Evolutionary conservation across 768 basidiomycete species (phyloP), one percentile per base, ranked within the genome.

Genomic region (Boletus rubescentipes): DNA sequence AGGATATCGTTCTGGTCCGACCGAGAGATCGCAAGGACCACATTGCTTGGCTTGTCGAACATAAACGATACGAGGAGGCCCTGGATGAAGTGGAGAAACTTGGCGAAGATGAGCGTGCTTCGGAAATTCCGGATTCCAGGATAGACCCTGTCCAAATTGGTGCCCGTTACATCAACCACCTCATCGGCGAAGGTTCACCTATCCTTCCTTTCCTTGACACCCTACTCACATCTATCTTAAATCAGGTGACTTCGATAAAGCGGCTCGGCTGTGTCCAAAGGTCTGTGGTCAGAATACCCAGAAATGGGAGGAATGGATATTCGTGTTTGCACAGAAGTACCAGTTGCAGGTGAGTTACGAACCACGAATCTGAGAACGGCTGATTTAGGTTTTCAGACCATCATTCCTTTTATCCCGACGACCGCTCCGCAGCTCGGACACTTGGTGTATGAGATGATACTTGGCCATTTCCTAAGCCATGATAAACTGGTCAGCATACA

Each of bases 221-320:
- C 31, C 18, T 42, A 34, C 39, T 21, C 29, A 57, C 47, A 15
- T 26, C 29, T 20, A 18, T 32, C 30, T 29, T n/a, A 21, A 49
- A 40, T 21, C 54, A 85, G 85, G 75, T 16, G 76, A 86, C 18
- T 98, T 84, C 60, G 72, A 67, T 0, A 90, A 90, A 63, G 96
- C 96, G 2, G 97, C 96, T 0, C 73, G 77, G 9, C 72, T 97
- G 23, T 87, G 85, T 61, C 87, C 92, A 0, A 93, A 90, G 67
- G 92, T 98, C 8, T 89, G 96, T 59, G 87, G 82, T 4, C 83
- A 83, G 40, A 83, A 96, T 61, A 71, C 79, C 11, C 86, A 85
- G 63, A 79, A 82, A n/a, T 99, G 97, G 97, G 95, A 98, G 66
- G 84, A 89, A 61, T 97, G 91, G 91, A 90, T 98, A 64, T 96